These are phyloP conservation scores for Trichoderma asperellum DNA, from an alignment of 2,329 filamentous ascomycete genomes.

Conservation along the genomic window DNA sequence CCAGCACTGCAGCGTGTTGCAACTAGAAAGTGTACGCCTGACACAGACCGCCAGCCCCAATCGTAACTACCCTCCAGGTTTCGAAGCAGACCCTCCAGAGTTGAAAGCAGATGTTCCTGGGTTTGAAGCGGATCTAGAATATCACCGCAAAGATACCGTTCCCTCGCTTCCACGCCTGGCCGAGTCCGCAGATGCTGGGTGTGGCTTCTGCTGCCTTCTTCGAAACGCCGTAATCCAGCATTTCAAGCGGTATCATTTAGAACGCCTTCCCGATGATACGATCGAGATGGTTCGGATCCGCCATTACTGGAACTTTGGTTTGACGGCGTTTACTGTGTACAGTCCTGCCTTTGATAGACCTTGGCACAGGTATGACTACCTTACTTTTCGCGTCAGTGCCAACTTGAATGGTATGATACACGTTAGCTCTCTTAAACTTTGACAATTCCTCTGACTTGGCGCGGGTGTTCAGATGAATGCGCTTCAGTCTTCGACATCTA, in stretches of 20 bases:
- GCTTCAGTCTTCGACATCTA: neutral
- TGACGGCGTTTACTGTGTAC: constrained; percentile 1
- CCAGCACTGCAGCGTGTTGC: constrained; percentile 10
- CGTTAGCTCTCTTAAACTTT: neutral
- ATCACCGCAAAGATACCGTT: constrained; percentile 3
- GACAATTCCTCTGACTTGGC: neutral
- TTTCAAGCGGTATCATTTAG: neutral
- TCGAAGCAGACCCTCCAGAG: neutral
- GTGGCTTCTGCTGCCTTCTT: neutral
- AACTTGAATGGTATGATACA: neutral
- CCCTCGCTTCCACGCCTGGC: neutral
- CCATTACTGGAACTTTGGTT: neutral
- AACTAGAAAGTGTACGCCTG: neutral
- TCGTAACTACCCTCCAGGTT: neutral
- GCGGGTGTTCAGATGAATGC: neutral
- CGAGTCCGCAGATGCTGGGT: neutral
- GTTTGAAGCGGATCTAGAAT: neutral
- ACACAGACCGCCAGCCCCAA: too few relatives aligned
- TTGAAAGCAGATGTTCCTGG: constrained; percentile 1
- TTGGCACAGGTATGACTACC: neutral
- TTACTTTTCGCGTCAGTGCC: constrained; percentile 4
- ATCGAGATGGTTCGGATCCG: constrained; percentile 1
- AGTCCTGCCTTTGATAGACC: constrained; percentile 7
- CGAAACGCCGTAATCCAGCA: constrained; percentile 14
- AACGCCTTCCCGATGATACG: neutral